Evolutionary conservation across 306 rosid genomes (phyloP).

Genomic region (Prunus campanulata): DNA sequence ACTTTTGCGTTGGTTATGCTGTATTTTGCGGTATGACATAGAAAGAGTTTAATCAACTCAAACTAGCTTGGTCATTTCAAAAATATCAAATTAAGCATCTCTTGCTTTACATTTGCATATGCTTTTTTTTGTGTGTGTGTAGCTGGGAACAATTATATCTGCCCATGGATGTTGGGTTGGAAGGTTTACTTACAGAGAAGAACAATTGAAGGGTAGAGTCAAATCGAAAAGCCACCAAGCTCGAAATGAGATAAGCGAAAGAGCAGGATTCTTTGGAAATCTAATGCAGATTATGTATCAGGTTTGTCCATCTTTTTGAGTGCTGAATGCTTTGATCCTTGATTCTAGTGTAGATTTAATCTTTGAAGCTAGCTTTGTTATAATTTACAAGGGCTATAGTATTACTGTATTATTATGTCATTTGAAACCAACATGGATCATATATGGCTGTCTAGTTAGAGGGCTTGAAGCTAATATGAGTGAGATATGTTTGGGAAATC

Average conservation of each 20-base stretch:
- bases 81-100: background rate
- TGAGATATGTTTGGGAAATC: constrained; percentile 13
- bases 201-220: constrained; percentile 31
- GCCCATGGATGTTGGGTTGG: constrained; percentile 57
- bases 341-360: background rate
- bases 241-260: constrained; percentile 36
- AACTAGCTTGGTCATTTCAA: background rate
- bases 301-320: constrained; percentile 21
- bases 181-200: constrained; percentile 14
- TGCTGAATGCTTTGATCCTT: background rate
- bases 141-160: constrained; percentile 60
- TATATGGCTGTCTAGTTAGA: background rate
- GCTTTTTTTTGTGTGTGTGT: constrained; percentile 4
- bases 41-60: background rate
- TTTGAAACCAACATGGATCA: background rate
- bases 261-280: constrained; percentile 58
- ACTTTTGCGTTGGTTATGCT: constrained; percentile 58
- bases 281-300: constrained; percentile 56
- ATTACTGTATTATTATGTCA: no score
- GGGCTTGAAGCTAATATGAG: background rate
- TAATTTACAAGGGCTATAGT: no score
- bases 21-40: constrained; percentile 59
- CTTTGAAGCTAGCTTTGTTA: no score
- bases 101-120: background rate
- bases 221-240: constrained; percentile 28